Evolutionary conservation across 305 asterid species (phyloP).

Genomic region (Fraxinus nigra): DNA sequence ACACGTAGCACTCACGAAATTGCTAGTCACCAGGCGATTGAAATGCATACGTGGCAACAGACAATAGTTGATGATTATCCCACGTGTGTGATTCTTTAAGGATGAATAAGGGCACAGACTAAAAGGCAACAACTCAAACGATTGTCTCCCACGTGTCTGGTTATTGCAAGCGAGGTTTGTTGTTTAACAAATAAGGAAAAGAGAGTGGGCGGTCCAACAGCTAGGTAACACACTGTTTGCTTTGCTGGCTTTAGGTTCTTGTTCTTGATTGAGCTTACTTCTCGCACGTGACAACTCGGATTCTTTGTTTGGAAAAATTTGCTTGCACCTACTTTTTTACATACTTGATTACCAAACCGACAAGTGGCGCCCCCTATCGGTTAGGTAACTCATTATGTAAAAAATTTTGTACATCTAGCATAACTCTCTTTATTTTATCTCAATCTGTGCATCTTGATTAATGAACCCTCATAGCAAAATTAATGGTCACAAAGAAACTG

Average conservation of each 20-base stretch:
- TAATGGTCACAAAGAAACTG: neutral
- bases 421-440: neutral
- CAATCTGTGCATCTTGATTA: neutral
- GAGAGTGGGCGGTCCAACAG: neutral
- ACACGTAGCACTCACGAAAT: neutral
- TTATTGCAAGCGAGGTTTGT: neutral
- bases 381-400: no score
- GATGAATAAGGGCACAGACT: neutral
- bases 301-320: neutral
- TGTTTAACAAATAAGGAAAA: neutral
- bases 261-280: neutral
- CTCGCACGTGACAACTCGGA: neutral
- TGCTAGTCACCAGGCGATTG: neutral
- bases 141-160: neutral
- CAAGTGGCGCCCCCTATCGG: no score
- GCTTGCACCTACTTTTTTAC: no score
- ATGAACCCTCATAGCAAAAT: neutral
- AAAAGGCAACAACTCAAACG: neutral
- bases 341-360: no score
- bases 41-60: neutral
- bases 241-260: neutral
- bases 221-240: neutral
- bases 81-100: neutral
- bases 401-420: no score
- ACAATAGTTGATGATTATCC: neutral